These are phyloP conservation scores for Golubevia pallescens DNA, from an alignment of 1,284 basidiomycete genomes.

Conservation along the genomic window DNA sequence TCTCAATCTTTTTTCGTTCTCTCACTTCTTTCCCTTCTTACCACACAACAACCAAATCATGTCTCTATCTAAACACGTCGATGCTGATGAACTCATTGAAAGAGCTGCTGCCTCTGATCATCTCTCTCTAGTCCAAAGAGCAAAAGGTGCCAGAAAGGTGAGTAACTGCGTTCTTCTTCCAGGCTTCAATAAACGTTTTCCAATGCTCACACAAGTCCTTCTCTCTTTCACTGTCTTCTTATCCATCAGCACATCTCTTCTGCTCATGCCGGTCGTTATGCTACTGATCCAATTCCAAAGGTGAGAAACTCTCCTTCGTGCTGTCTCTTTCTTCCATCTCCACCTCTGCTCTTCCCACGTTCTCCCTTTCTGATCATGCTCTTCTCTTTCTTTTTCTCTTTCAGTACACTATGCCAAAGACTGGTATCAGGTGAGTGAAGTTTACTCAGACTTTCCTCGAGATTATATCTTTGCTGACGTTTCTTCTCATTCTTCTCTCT, in stretches of 20 bases:
- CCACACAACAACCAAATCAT: slow-evolving; percentile 16
- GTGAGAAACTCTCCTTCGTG: too few relatives aligned
- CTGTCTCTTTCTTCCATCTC: neutral
- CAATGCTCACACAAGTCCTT: slow-evolving; percentile 10
- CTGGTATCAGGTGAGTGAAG: too few relatives aligned
- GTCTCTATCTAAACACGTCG: slow-evolving; percentile 53
- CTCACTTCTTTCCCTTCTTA: too few relatives aligned
- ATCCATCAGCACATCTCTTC: slow-evolving; percentile 12
- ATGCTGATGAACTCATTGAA: slow-evolving; percentile 46
- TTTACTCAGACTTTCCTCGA: neutral
- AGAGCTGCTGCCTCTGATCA: slow-evolving; percentile 43
- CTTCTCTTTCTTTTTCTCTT: too few relatives aligned
- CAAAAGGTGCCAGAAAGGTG: slow-evolving; percentile 11
- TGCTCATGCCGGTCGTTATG: slow-evolving; percentile 49
- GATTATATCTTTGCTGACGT: neutral
- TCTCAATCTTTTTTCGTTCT: too few relatives aligned
- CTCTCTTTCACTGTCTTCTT: neutral
- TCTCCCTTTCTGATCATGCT: too few relatives aligned
- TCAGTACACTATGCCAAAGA: too few relatives aligned
- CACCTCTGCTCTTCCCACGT: too few relatives aligned
- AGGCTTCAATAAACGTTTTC: too few relatives aligned
- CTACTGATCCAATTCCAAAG: slow-evolving; percentile 30
- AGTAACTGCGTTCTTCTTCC: neutral
- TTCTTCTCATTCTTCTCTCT: too few relatives aligned
- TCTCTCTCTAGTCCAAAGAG: slow-evolving; percentile 23